A percentile compares a stretch with the other conserved stretches of the same genome.
Conservation (phyloP, 78 protist species). For the Dictyostelium capitatum region DNA sequence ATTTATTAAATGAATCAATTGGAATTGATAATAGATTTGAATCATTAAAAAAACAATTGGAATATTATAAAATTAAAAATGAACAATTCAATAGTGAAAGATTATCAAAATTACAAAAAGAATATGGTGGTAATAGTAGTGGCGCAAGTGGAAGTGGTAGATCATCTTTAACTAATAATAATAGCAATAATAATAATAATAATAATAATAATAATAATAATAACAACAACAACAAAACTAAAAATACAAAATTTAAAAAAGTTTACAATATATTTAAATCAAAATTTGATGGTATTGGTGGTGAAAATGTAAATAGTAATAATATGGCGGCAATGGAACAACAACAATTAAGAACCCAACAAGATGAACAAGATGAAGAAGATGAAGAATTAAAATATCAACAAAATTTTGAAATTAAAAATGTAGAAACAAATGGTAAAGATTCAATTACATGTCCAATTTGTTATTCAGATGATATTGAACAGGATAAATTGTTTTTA, state of each 20-base stretch:
- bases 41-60: slow-evolving; percentile 12
- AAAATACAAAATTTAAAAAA: slow-evolving; percentile 15
- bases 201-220: neutral
- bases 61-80: slow-evolving; percentile 6
- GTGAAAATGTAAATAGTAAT: slow-evolving; percentile 20
- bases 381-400: slow-evolving; percentile 26
- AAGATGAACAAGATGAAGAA: slow-evolving; percentile 4
- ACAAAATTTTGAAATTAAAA: slow-evolving; percentile 22
- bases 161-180: neutral
- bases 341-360: neutral
- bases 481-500: neutral
- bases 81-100: neutral
- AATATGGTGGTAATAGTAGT: neutral
- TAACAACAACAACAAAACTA: neutral
- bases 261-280: slow-evolving; percentile 7
- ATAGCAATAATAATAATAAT: neutral
- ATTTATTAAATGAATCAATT: slow-evolving; percentile 1
- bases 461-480: slow-evolving; percentile 23
- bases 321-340: neutral
- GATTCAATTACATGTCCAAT: slow-evolving; percentile 1
- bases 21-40: slow-evolving; percentile 15
- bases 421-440: neutral
- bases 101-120: neutral
- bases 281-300: neutral
- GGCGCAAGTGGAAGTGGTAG: neutral